Base-by-base conservation (phyloP, 1,284 basidiomycete species). In the Ceratobasidium sp. region DNA sequence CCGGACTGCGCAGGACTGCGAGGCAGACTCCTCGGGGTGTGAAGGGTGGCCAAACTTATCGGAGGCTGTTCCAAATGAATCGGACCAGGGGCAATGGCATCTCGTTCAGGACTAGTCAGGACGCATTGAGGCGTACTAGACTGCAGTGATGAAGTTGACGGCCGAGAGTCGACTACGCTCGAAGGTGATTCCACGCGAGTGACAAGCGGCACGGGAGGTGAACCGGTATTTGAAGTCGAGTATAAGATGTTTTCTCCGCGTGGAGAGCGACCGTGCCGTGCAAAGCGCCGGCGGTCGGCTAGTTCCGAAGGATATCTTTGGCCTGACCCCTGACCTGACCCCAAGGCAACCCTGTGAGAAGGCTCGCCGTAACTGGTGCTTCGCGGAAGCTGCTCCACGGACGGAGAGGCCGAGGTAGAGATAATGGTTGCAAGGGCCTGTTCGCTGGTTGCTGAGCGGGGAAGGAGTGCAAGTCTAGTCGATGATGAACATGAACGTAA, bases 221-320 rank as follows among this genome's bases (percentile, higher is more conserved):
- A 2, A 12, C 64, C 58, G 18, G 42, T 60, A 20, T 33, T 49
- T 13, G 60, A n/a, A 49, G 33, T 75, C 44, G 60, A 61, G n/a
- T 61, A 53, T 13, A 53, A 28, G 7, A 67, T 51, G 46, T 33
- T 56, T 55, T 66, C 73, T 15, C 49, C 23, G 39, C 60, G 71
- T 28, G 63, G 46, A 2, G 70, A 49, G 26, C 58, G 42, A 60
- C n/a, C 40, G 26, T 46, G 60, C 10, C 60, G 42, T 7, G 71
- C 71, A 53, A 75, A 76, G 61, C 73, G 73, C 53, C 63, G 44
- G n/a, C 63, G 46, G 18, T 76, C 73, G 63, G 73, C n/a, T 55
- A 28, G 3, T 10, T 76, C 73, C 63, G 73, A 76, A 53, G 28
- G 28, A 58, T 58, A 20, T 64, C 49, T n/a, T 53, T 53, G 60